A percentile compares a stretch with the other conserved stretches of the same genome.
Evolutionary conservation across 2,329 filamentous ascomycete species (phyloP).

Genomic region (Fusarium neocosmosporiellum): DNA sequence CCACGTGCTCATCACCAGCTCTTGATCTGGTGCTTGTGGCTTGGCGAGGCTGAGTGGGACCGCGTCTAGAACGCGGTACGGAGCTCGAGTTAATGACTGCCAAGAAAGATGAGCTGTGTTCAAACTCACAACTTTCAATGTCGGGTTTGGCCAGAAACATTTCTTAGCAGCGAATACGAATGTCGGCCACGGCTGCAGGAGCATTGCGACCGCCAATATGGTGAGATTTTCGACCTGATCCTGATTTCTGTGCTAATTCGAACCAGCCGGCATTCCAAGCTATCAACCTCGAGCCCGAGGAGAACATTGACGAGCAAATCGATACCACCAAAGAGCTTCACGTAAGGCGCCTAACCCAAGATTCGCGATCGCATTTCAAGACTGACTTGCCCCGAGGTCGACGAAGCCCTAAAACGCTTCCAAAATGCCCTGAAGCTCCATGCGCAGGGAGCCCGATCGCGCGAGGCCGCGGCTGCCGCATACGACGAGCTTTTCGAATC

Average conservation of each 20-base stretch:
- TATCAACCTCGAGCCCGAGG: constrained; percentile 94
- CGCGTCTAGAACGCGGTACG: constrained; percentile 42
- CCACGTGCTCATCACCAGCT: constrained; percentile 32
- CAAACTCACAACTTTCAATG: constrained; percentile 17
- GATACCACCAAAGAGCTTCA: constrained; percentile 97
- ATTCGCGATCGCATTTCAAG: not conserved
- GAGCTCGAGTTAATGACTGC: constrained; percentile 32
- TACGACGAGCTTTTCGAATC: constrained; percentile 89
- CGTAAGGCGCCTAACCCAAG: constrained; percentile 48
- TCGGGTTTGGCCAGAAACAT: constrained; percentile 4
- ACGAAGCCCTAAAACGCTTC: constrained; percentile 95
- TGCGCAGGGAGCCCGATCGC: constrained; percentile 82
- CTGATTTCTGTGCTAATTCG: constrained; percentile 22
- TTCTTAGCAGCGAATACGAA: constrained; percentile 25
- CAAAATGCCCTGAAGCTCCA: constrained; percentile 92
- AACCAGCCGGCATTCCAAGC: constrained; percentile 78
- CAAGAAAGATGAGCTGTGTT: constrained; percentile 27
- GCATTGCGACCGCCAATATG: constrained; percentile 37
- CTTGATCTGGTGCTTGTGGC: constrained; percentile 31
- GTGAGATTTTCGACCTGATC: constrained; percentile 2
- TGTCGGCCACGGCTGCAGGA: constrained; percentile 29
- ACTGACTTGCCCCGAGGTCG: constrained; percentile 67
- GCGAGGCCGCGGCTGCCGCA: constrained; percentile 80
- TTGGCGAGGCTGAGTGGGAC: constrained; percentile 37
- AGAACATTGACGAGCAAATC: constrained; percentile 88